Evolutionary conservation across 345 rosid species (phyloP).

Genomic region (Heritiera littoralis): DNA sequence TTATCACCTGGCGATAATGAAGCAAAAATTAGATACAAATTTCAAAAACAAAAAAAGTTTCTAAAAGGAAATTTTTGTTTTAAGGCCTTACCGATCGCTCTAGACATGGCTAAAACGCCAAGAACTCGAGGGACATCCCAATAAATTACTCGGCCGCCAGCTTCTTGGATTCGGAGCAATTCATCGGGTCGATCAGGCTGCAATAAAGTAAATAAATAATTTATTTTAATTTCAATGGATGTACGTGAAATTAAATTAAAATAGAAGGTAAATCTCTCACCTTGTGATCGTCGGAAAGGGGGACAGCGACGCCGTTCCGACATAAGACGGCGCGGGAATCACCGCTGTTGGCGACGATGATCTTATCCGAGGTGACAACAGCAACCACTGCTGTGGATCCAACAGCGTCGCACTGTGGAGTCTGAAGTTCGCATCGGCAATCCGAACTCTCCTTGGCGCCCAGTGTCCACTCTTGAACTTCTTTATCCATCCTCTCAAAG

Average conservation of each 20-base stretch:
- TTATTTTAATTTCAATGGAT: background rate
- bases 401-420: conserved; percentile 69
- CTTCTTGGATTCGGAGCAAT: conserved; percentile 50
- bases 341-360: conserved; percentile 65
- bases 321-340: conserved; percentile 77
- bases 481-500: conserved; percentile 57
- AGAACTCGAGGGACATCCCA: conserved; percentile 77
- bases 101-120: conserved; percentile 72
- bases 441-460: conserved; percentile 18
- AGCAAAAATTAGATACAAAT: background rate
- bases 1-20: conserved; percentile 37
- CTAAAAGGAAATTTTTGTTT: background rate
- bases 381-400: conserved; percentile 75
- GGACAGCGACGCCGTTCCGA: conserved; percentile 52
- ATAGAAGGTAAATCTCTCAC: conserved; percentile 19
- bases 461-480: conserved; percentile 35
- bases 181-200: conserved; percentile 90
- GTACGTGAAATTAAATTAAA: background rate
- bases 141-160: conserved; percentile 70
- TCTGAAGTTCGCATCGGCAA: conserved; percentile 65
- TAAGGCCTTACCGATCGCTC: conserved; percentile 51
- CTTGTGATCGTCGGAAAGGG: conserved; percentile 70
- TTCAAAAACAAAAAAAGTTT: background rate
- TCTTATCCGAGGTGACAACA: conserved; percentile 50
- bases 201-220: background rate